Evolutionary conservation across 1,139 yeast species (phyloP).

Genomic region (Lodderomyces jiufengensis): DNA sequence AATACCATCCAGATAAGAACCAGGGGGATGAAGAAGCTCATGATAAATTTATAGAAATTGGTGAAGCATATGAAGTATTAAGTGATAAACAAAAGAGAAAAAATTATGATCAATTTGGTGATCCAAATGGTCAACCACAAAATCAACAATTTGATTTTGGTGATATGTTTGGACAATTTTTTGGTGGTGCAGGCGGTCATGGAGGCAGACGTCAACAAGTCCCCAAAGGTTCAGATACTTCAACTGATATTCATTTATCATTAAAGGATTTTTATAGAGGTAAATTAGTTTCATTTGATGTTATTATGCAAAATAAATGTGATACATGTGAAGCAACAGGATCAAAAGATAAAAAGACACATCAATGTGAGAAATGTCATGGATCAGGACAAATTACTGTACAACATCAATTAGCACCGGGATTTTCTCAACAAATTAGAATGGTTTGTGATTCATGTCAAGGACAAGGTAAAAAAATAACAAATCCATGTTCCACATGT

Average conservation of each 20-base stretch:
- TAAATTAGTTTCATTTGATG: slow-evolving; percentile 52
- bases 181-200: slow-evolving; percentile 44
- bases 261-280: slow-evolving; percentile 73
- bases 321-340: slow-evolving; percentile 80
- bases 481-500: slow-evolving; percentile 64
- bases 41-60: slow-evolving; percentile 81
- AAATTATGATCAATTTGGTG: slow-evolving; percentile 78
- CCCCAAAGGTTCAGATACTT: slow-evolving; percentile 65
- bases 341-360: slow-evolving; percentile 68
- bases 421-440: slow-evolving; percentile 84
- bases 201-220: slow-evolving; percentile 35
- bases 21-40: slow-evolving; percentile 71
- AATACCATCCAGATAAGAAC: slow-evolving; percentile 94
- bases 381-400: slow-evolving; percentile 74
- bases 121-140: slow-evolving; percentile 59
- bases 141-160: slow-evolving; percentile 48
- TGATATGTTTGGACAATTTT: slow-evolving; percentile 69
- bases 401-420: slow-evolving; percentile 79
- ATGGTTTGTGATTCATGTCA: slow-evolving; percentile 73
- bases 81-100: slow-evolving; percentile 69
- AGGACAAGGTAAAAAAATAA: slow-evolving; percentile 70
- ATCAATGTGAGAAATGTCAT: slow-evolving; percentile 61
- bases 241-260: slow-evolving; percentile 52
- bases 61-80: slow-evolving; percentile 90
- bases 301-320: slow-evolving; percentile 74